Evolutionary conservation across 441 rosid species (phyloP), one percentile per base, ranked within the genome.

Genomic region (Viola pubescens): DNA sequence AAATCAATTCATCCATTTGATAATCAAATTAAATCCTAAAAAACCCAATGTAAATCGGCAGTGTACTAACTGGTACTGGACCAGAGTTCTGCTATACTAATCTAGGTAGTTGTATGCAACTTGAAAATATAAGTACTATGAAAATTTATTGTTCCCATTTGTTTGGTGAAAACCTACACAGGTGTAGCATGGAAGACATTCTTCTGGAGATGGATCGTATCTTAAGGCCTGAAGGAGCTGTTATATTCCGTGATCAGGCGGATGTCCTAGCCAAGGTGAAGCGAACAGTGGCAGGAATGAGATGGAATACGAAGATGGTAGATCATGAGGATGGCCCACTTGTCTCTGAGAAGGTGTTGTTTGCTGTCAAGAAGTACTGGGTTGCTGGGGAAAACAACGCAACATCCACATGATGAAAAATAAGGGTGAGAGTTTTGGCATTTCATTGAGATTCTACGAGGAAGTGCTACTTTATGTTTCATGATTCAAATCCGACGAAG

Each of bases 261-360:
- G 88, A 84, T 61, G 77, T 80, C 37, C 74, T 92, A 66, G 82
- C 83, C 71, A 82, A 83, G 75, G 90, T 89, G 54, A 81, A 76
- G 65, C 82, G 76, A 68, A 75, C 87, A 0, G 79, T 80, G 0
- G 67, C 76, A 70, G 92, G 90, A 68, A 92, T 92, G 89, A 82
- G 97, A 71, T 92, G 97, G 98, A 88, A 83, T 37, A 75, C 87
- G 16, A 92, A 86, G 69, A 64, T 92, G 77, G 73, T 78, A 70
- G 98, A 92, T 77, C 96, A 89, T 4, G 98, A 92, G 75, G 98
- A 92, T 16, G 97, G 98, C 48, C 98, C 96, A 39, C 87, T 87
- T 2, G 82, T 80, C 13, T 75, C 97, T 0, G 89, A 84, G 73
- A 89, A 92, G 69, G 75, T 87, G 54, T 72, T 92, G 52, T 75